phyloP scores from a whole-genome alignment of 306 rosid genomes.

The Arachis hypogaea region DNA sequence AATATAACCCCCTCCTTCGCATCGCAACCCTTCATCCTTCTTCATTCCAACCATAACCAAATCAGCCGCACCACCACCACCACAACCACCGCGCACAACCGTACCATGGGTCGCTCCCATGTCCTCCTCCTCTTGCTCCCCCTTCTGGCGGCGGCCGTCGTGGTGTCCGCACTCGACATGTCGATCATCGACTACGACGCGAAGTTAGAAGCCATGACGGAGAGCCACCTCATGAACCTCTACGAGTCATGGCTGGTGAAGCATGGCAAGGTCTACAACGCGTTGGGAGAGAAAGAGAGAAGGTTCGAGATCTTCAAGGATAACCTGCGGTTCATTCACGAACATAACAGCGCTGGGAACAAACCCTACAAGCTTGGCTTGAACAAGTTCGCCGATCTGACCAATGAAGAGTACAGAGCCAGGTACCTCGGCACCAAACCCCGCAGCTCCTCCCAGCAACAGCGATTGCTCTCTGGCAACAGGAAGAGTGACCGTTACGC shows the following conservation, averaged over 20 bases:
- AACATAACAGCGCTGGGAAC: conserved; percentile 47
- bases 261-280: conserved; percentile 71
- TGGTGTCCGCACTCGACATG: conserved; percentile 57
- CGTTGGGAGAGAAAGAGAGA: conserved; percentile 65
- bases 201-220: conserved; percentile 36
- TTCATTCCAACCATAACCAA: neutral
- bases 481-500: conserved; percentile 56
- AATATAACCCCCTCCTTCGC: conserved; percentile 10
- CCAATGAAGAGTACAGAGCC: conserved; percentile 71
- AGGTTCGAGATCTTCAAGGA: conserved; percentile 78
- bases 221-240: conserved; percentile 39
- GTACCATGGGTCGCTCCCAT: neutral
- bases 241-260: conserved; percentile 77
- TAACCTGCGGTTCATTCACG: conserved; percentile 59
- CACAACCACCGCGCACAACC: neutral
- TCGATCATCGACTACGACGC: conserved; percentile 77
- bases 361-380: conserved; percentile 58
- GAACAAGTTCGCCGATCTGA: conserved; percentile 77
- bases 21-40: neutral
- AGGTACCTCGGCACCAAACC: conserved; percentile 47
- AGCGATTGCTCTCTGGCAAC: conserved; percentile 3
- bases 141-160: neutral
- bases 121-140: conserved; percentile 4
- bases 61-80: too few species aligned
- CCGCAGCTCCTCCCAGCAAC: conserved; percentile 15